These are phyloP conservation scores for Diaporthe humulicola DNA, from an alignment of 2,329 filamentous ascomycete genomes.

Conservation along the genomic window DNA sequence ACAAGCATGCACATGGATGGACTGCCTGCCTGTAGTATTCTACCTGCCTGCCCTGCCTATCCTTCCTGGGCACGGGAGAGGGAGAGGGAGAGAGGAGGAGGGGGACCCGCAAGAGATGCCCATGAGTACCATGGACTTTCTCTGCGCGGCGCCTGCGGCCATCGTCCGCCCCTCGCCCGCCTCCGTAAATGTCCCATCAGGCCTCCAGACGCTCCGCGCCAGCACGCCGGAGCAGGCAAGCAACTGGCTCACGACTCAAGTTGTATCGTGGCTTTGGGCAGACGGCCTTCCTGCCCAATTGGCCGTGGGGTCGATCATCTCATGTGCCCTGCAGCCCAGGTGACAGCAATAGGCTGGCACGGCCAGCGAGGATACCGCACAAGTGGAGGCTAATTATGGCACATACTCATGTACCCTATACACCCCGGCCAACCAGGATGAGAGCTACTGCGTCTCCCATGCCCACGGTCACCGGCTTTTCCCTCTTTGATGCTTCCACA, in stretches of 20 bases:
- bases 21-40: constrained; percentile 23
- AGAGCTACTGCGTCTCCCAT: constrained; percentile 52
- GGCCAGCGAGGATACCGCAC: constrained; percentile 34
- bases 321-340: constrained; percentile 32
- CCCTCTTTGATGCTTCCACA: constrained; percentile 49
- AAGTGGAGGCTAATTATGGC: constrained; percentile 44
- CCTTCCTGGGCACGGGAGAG: neutral
- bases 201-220: constrained; percentile 12
- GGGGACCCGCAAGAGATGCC: neutral
- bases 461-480: constrained; percentile 50
- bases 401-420: constrained; percentile 42
- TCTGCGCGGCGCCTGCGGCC: constrained; percentile 25
- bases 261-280: constrained; percentile 34
- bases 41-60: neutral
- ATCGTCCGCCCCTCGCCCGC: constrained; percentile 32
- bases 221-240: neutral
- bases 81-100: neutral
- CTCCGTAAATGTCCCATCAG: constrained; percentile 14
- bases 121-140: neutral
- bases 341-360: constrained; percentile 34
- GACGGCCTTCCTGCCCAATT: constrained; percentile 32
- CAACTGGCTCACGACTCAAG: constrained; percentile 24
- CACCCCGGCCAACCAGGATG: constrained; percentile 41
- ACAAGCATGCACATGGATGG: neutral
- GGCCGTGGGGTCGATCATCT: constrained; percentile 33